Base-by-base conservation (phyloP, 768 basidiomycete species). In the Pleurotus tuoliensis region DNA sequence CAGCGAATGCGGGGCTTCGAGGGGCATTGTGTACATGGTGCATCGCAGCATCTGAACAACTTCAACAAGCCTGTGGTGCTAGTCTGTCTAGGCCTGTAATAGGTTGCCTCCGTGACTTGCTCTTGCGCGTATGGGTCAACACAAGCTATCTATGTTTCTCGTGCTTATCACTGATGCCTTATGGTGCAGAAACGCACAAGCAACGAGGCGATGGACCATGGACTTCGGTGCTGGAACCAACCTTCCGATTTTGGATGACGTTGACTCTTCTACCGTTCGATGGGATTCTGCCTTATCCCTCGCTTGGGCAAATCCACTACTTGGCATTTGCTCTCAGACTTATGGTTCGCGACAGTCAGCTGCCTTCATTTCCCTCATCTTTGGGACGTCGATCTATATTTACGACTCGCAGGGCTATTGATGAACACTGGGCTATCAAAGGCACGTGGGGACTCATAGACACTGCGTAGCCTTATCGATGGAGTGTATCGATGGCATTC, bases 121-220 rank as follows among this genome's bases (percentile, higher is more conserved):
- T 50, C 51, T 53, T 18, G n/a, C n/a, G 12, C 24, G 51, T 39
- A 41, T 53, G 39, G 51, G 30, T 34, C 30, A 34, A 53, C 20
- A 22, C 51, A 38, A 39, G 34, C 48, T 53, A 53, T 53, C 51
- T 41, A 53, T 53, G 37, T 53, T 53, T 53, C 51, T 41, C 41
- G 51, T 18, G 24, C 51, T 53, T 53, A 53, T 53, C 51, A 41
- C 15, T 30, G 38, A 40, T 40, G 22, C 51, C 51, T 34, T 53
- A 53, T 53, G 51, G 51, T 53, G n/a, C 39, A 40, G 24, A 37
- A 53, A 53, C 51, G 51, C 51, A 18, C 39, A 40, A 39, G 39
- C 51, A 53, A 53, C 51, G 51, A 53, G 51, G 51, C 51, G 18
- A 40, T 39, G 51, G 24, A 18, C 51, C 51, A 53, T 53, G 51